Evolutionary conservation across 495 filamentous ascomycete genomes (phyloP).

Genomic region (Baudoinia panamericana): DNA sequence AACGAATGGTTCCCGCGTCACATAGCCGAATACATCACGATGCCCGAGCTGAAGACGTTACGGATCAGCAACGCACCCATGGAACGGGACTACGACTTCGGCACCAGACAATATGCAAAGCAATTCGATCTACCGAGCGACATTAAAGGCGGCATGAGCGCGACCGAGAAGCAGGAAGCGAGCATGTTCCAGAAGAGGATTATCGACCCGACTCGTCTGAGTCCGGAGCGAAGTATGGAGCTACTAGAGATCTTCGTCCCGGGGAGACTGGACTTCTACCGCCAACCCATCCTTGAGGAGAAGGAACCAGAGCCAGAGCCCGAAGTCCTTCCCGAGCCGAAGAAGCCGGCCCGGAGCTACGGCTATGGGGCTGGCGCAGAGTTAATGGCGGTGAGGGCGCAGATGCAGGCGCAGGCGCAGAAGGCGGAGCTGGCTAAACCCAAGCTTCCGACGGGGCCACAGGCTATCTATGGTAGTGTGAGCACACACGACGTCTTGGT

Average conservation of each 20-base stretch:
- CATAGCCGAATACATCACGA: conserved; percentile 43
- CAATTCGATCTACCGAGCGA: not conserved
- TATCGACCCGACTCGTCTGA: conserved; percentile 8
- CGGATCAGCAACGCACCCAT: conserved; percentile 30
- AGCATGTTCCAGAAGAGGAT: conserved; percentile 14
- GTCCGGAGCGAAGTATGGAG: conserved; percentile 33
- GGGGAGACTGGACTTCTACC: conserved; percentile 38
- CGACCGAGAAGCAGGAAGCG: conserved; percentile 2
- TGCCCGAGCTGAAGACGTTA: conserved; percentile 32
- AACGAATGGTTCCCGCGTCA: conserved; percentile 41
- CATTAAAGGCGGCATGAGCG: not conserved
- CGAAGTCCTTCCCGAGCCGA: conserved; percentile 15
- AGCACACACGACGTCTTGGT: conserved; percentile 39
- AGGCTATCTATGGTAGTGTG: conserved; percentile 46
- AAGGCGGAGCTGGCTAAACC: not conserved
- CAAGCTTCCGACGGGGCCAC: not conserved
- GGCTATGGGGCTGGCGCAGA: conserved; percentile 19
- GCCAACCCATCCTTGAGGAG: conserved; percentile 32
- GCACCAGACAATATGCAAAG: not conserved
- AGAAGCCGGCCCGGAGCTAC: not conserved
- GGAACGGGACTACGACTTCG: conserved; percentile 36
- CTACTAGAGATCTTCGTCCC: conserved; percentile 39
- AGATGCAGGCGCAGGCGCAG: not conserved
- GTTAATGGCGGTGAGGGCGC: conserved; percentile 10
- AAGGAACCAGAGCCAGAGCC: conserved; percentile 3